Evolutionary conservation across 1,284 basidiomycete species (phyloP).

Genomic region (Gymnopus androsaceus): DNA sequence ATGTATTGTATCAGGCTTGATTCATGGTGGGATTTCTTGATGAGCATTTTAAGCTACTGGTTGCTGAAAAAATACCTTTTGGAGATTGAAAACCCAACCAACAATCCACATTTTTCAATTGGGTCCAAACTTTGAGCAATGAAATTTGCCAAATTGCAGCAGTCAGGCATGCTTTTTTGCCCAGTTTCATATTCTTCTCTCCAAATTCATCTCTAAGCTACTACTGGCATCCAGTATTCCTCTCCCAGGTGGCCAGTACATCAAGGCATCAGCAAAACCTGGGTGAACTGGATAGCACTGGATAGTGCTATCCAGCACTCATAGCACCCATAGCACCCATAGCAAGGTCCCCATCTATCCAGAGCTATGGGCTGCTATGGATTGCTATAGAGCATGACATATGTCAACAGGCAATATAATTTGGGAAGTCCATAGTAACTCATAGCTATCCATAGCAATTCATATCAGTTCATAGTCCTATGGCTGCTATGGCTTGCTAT

Average conservation of each 20-base stretch:
- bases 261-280: too few species aligned
- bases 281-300: too few species aligned
- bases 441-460: too few species aligned
- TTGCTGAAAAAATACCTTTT: neutral
- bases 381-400: too few species aligned
- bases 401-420: too few species aligned
- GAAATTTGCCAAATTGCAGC: neutral
- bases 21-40: conserved; percentile 22
- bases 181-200: conserved; percentile 25
- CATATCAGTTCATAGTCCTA: too few species aligned
- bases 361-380: too few species aligned
- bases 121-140: neutral
- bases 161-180: conserved; percentile 16
- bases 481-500: too few species aligned
- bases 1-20: conserved; percentile 15
- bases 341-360: too few species aligned
- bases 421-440: too few species aligned
- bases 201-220: conserved; percentile 21
- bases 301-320: too few species aligned
- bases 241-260: conserved; percentile 16
- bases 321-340: too few species aligned
- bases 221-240: conserved; percentile 17
- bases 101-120: conserved; percentile 19
- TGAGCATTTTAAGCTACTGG: neutral
- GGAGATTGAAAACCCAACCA: neutral